These are phyloP conservation scores for Russula compacta DNA, from an alignment of 768 basidiomycete genomes.

Conservation along the genomic window DNA sequence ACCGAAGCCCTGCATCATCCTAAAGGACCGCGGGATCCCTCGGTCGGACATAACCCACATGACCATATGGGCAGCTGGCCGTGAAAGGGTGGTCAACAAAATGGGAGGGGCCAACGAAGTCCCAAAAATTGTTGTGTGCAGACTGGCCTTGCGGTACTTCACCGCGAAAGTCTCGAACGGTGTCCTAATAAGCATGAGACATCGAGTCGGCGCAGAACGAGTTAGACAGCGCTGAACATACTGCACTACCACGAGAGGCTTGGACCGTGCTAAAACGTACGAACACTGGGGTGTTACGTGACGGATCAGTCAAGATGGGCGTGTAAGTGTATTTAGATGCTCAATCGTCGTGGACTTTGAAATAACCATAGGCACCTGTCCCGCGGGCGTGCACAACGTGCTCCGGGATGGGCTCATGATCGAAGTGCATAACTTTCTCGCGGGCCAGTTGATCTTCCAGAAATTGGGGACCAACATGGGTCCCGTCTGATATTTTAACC, in stretches of 20 bases:
- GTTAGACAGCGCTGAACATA: constrained; percentile 28
- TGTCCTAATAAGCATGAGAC: constrained; percentile 35
- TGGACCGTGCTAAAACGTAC: constrained; percentile 82
- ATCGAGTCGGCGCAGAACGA: background rate
- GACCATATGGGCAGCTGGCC: constrained; percentile 56
- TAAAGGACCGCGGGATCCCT: constrained; percentile 72
- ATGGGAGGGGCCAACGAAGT: constrained; percentile 47
- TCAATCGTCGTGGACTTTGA: constrained; percentile 60
- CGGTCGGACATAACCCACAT: constrained; percentile 86
- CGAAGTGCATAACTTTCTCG: constrained; percentile 72
- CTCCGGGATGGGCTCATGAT: constrained; percentile 87
- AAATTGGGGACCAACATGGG: constrained; percentile 53
- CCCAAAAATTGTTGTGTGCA: constrained; percentile 86
- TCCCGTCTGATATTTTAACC: constrained; percentile 45
- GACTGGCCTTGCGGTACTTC: constrained; percentile 63
- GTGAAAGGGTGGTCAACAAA: background rate
- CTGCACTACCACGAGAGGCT: constrained; percentile 74
- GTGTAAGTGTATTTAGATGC: constrained; percentile 68
- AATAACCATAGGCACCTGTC: constrained; percentile 74
- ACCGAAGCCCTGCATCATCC: constrained; percentile 87
- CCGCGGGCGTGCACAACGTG: constrained; percentile 58
- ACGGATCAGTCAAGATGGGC: constrained; percentile 61
- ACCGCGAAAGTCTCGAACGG: constrained; percentile 78
- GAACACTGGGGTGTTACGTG: constrained; percentile 66
- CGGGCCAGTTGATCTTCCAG: constrained; percentile 72